Evolutionary conservation across 306 rosid species (phyloP), one percentile per base, ranked within the genome.

Genomic region (Betula pendula): DNA sequence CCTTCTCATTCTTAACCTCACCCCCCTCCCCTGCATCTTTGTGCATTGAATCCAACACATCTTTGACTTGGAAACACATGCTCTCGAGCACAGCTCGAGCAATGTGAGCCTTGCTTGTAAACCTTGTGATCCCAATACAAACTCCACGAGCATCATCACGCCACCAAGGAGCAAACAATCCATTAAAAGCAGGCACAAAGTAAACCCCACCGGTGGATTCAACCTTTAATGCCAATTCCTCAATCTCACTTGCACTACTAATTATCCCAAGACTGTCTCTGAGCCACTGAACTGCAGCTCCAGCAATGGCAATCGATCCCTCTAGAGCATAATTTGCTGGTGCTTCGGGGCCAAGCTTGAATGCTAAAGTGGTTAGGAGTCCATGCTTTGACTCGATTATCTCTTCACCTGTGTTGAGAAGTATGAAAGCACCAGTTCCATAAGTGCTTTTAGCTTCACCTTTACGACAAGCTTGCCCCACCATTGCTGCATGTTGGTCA

Each of bases 281-380:
- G 49, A 95, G 97, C 99, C 99, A 95, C 75, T 92, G 97, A 47
- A 95, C 97, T 20, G 97, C 99, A 49, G 99, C 99, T 59, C 97
- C 97, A 73, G 99, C 99, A 56, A 92, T 95, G 7, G 99, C 99
- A 75, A 95, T 94, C 0, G 97, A 95, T 71, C 99, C 97, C 80
- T 95, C 99, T 2, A 92, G 77, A 22, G 99, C 97, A 86, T 92
- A 92, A 77, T 90, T 89, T 70, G 93, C 45, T 0, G 85, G 84
- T 79, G 92, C 86, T 15, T 75, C 6, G 1, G 87, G 88, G 29
- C 98, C 98, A 68, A 92, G 92, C 89, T 92, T 92, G 90, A 77
- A 95, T 48, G 98, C 91, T 68, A 92, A 11, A 33, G 97, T 95
- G 72, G 90, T 83, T 27, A 95, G 75, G 83, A 95, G 98, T 25